Conservation (phyloP, 345 rosid genomes). For the Eucalyptus regnans region DNA sequence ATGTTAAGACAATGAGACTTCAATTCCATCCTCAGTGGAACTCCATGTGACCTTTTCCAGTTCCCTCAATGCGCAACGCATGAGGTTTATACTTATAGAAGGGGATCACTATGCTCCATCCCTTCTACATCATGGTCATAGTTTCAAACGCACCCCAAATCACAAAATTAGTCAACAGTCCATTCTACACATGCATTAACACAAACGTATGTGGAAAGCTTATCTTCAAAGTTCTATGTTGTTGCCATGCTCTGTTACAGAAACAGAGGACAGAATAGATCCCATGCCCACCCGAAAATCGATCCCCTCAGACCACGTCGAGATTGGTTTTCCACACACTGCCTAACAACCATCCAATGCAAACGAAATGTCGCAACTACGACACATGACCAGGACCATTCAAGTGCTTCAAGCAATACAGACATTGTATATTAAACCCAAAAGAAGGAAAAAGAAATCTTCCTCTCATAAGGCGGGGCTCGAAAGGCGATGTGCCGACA, state of each 20-base stretch:
- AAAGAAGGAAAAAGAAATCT: background rate
- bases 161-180: background rate
- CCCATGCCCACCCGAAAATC: no score
- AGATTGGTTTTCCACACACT: background rate
- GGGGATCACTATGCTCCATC: background rate
- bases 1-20: background rate
- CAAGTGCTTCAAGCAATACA: background rate
- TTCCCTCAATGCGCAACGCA: background rate
- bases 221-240: background rate
- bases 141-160: background rate
- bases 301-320: background rate
- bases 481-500: background rate
- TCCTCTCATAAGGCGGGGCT: background rate
- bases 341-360: background rate
- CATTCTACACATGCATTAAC: background rate
- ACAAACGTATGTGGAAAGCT: background rate
- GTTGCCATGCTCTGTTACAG: background rate
- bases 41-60: background rate
- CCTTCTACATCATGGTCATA: background rate
- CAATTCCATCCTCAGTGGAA: background rate
- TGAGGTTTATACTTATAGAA: background rate
- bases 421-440: background rate
- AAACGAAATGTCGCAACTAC: background rate
- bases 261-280: background rate
- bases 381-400: background rate